These are phyloP conservation scores for Colletotrichum godetiae DNA, from an alignment of 2,329 filamentous ascomycete genomes.

Conservation along the genomic window DNA sequence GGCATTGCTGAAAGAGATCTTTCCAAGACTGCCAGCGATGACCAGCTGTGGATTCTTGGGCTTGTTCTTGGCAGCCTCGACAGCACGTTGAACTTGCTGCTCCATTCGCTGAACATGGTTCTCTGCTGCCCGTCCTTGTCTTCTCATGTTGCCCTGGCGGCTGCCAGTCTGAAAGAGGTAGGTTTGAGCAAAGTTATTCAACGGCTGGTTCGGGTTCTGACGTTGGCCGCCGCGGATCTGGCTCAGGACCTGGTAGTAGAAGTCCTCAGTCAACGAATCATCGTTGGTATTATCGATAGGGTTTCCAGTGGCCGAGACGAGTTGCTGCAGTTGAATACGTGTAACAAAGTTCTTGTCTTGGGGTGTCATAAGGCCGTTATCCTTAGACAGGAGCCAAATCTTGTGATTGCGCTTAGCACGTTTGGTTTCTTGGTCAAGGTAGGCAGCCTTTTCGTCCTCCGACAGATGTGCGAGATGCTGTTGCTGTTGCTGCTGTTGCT, in stretches of 20 bases:
- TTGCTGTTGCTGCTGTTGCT: conserved; percentile 76
- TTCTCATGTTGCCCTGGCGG: conserved; percentile 78
- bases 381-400: conserved; percentile 91
- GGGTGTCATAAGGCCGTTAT: conserved; percentile 98
- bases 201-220: conserved; percentile 90
- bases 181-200: conserved; percentile 97
- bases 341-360: conserved; percentile 99
- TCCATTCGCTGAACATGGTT: conserved; percentile 99
- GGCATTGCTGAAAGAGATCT: conserved; percentile 98
- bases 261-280: conserved; percentile 87
- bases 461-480: conserved; percentile 73
- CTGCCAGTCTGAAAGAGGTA: conserved; percentile 96
- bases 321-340: conserved; percentile 94
- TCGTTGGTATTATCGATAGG: conserved; percentile 84
- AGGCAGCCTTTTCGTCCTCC: conserved; percentile 85
- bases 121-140: conserved; percentile 85
- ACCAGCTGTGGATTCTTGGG: conserved; percentile 98
- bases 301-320: conserved; percentile 92
- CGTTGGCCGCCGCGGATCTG: conserved; percentile 91
- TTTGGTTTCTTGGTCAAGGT: conserved; percentile 91
- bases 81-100: conserved; percentile 96
- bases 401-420: conserved; percentile 98
- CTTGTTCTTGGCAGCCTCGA: conserved; percentile 96
- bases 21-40: conserved; percentile 94
- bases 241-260: conserved; percentile 98